Percentiles rank a stretch among this genome's conserved stretches.
Evolutionary conservation across 768 basidiomycete species (phyloP).

Genomic region (Mycena rosella): DNA sequence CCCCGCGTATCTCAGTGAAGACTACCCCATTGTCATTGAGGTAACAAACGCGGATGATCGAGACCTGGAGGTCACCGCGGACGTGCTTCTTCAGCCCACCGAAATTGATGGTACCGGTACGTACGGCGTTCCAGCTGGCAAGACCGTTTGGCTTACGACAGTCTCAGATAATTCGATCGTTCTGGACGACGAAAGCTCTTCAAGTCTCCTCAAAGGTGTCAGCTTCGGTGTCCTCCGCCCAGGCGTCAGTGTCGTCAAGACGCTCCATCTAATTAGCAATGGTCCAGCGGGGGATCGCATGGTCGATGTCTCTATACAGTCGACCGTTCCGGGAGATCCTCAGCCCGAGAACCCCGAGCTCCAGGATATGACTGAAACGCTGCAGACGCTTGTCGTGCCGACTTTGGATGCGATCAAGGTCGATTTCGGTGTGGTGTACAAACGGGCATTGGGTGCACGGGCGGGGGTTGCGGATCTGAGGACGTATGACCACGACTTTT

Average conservation of each 20-base stretch:
- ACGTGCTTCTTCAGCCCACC: slow-evolving; percentile 84
- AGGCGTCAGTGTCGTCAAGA: slow-evolving; percentile 69
- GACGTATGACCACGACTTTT: slow-evolving; percentile 65
- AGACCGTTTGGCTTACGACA: not conserved
- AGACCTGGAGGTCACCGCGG: slow-evolving; percentile 75
- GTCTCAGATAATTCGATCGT: slow-evolving; percentile 69
- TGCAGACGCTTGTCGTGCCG: slow-evolving; percentile 76
- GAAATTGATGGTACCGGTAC: slow-evolving; percentile 80
- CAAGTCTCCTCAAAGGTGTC: slow-evolving; percentile 81
- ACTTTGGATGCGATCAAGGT: slow-evolving; percentile 73
- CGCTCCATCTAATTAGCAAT: slow-evolving; percentile 69
- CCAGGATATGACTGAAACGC: slow-evolving; percentile 66
- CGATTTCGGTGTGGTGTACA: slow-evolving; percentile 67
- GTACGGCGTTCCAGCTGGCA: slow-evolving; percentile 38
- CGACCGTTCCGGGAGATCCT: slow-evolving; percentile 40
- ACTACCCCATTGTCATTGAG: slow-evolving; percentile 78
- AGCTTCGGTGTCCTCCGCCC: slow-evolving; percentile 73
- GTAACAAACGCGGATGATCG: slow-evolving; percentile 80
- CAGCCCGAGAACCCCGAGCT: slow-evolving; percentile 40
- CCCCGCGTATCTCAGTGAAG: slow-evolving; percentile 86
- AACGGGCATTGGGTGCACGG: slow-evolving; percentile 54
- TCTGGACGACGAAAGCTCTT: slow-evolving; percentile 73
- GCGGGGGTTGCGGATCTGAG: slow-evolving; percentile 65
- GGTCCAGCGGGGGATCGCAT: slow-evolving; percentile 79
- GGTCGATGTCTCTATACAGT: slow-evolving; percentile 84